Percentiles rank a stretch among this genome's conserved stretches.
These are phyloP conservation scores for Hemisphaericaspora lyxosophila DNA, from an alignment of 1,139 yeast genomes.

Conservation along the genomic window DNA sequence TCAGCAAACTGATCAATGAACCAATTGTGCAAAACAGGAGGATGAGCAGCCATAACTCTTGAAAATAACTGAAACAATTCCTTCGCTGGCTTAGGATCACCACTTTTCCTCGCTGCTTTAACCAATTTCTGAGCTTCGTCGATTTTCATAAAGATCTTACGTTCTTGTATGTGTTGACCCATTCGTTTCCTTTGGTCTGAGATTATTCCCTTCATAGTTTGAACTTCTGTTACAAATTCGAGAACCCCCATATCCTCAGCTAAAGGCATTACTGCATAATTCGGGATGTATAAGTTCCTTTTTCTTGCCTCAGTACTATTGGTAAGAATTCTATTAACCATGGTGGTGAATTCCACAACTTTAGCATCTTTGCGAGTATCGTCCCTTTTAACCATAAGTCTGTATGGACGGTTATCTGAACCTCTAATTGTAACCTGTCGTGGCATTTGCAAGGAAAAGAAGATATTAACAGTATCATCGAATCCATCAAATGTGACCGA, in stretches of 20 bases:
- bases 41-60: slow-evolving; percentile 42
- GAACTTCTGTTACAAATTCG: slow-evolving; percentile 88
- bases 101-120: slow-evolving; percentile 21
- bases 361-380: slow-evolving; percentile 96
- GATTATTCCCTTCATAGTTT: slow-evolving; percentile 74
- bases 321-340: slow-evolving; percentile 72
- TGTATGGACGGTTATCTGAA: slow-evolving; percentile 69
- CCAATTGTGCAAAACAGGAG: slow-evolving; percentile 86
- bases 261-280: slow-evolving; percentile 88
- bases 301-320: slow-evolving; percentile 71
- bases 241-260: slow-evolving; percentile 87
- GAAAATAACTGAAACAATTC: slow-evolving; percentile 30
- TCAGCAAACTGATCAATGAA: slow-evolving; percentile 86
- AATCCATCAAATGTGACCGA: slow-evolving; percentile 56
- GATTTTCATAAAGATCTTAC: slow-evolving; percentile 32
- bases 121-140: slow-evolving; percentile 42
- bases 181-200: slow-evolving; percentile 41
- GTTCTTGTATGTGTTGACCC: slow-evolving; percentile 33
- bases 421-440: slow-evolving; percentile 76
- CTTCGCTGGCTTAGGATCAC: slow-evolving; percentile 8
- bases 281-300: slow-evolving; percentile 67
- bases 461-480: slow-evolving; percentile 64
- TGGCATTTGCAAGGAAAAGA: slow-evolving; percentile 85
- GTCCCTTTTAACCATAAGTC: slow-evolving; percentile 82
- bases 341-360: slow-evolving; percentile 86